Base-by-base conservation (phyloP, 228 moss, liverwort and hornwort genomes). In the Sphagnum fallax region DNA sequence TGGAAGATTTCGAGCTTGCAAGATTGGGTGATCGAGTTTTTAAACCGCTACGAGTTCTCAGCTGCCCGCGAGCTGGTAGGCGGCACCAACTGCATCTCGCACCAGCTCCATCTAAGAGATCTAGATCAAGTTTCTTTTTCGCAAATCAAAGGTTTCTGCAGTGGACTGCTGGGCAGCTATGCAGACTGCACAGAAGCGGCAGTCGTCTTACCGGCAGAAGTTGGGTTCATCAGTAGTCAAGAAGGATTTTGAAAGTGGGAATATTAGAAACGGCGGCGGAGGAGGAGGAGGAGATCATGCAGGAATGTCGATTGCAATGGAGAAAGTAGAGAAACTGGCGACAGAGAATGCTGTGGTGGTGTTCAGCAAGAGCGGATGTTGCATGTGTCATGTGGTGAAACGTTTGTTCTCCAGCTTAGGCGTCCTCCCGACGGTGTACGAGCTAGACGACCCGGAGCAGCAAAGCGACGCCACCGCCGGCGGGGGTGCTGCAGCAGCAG, bases 331-430 rank as follows among this genome's bases (percentile, higher is more conserved):
- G 16, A 10, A 47, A 18, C 49, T 69, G 69, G 69, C 59, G 6
- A 48, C 47, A 9, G 57, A 69, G 59, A 60, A 48, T 14, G 59
- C 69, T 5, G 69, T 69, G 59, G 69, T 69, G 52, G 69, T 69
- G 55, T 69, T 69, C 55, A 69, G 69, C 69, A 52, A 49, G 57
- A 69, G 69, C 55, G 69, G 16, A 9, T 69, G 69, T 49, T 69
- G 69, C 32, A 69, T 69, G 69, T 69, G 55, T 10, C 59, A 55
- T 48, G 69, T 69, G 11, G 58, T 58, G 16, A 69, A 69, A 55
- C 69, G 69, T 11, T 55, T 69, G 9, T 58, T 69, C 47, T 32
- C 9, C 59, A 69, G 55, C 69, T 49, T 69, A 55, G 69, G 69
- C 10, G 69, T 69, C 49, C n/a, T 59, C 53, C 55, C 69, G 14